These are phyloP conservation scores for Yamadazyma sp. DNA, from an alignment of 805 yeast species.

Conservation along the genomic window DNA sequence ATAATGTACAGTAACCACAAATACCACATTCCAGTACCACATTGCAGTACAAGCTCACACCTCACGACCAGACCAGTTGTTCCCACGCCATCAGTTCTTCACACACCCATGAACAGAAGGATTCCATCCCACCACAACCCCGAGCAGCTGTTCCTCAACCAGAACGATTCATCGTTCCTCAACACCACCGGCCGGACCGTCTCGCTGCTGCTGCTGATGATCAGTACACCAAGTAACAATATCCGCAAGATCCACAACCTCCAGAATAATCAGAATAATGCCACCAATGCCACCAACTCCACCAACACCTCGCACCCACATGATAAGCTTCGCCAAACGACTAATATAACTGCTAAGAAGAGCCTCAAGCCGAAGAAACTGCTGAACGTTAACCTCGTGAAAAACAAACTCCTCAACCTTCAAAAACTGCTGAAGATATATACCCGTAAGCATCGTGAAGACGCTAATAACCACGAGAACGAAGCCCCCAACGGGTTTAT, in stretches of 20 bases:
- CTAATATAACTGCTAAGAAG: slow-evolving; percentile 10
- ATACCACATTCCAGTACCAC: too few relatives aligned
- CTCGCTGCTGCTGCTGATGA: slow-evolving; percentile 36
- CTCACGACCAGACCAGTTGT: too few relatives aligned
- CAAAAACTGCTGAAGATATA: slow-evolving; percentile 36
- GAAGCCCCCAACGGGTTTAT: slow-evolving; percentile 30
- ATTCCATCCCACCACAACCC: slow-evolving; percentile 17
- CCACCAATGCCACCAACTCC: too few relatives aligned
- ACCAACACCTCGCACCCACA: slow-evolving; percentile 1
- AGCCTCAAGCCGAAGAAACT: slow-evolving; percentile 18
- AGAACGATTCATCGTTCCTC: slow-evolving; percentile 18
- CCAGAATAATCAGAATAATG: too few relatives aligned
- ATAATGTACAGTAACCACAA: too few relatives aligned
- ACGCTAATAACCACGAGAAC: neutral
- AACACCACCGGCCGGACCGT: slow-evolving; percentile 32
- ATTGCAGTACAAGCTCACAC: too few relatives aligned
- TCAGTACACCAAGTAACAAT: slow-evolving; percentile 44
- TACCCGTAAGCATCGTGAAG: slow-evolving; percentile 10
- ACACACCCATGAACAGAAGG: slow-evolving; percentile 10
- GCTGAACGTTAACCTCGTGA: slow-evolving; percentile 30
- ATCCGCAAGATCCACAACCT: slow-evolving; percentile 30
- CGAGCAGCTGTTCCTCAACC: slow-evolving; percentile 17
- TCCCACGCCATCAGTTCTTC: slow-evolving; percentile 1
- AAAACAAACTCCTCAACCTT: slow-evolving; percentile 38
- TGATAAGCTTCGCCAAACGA: slow-evolving; percentile 5